Conservation (phyloP, 1,284 basidiomycete species). For the Coniferiporia weirii region DNA sequence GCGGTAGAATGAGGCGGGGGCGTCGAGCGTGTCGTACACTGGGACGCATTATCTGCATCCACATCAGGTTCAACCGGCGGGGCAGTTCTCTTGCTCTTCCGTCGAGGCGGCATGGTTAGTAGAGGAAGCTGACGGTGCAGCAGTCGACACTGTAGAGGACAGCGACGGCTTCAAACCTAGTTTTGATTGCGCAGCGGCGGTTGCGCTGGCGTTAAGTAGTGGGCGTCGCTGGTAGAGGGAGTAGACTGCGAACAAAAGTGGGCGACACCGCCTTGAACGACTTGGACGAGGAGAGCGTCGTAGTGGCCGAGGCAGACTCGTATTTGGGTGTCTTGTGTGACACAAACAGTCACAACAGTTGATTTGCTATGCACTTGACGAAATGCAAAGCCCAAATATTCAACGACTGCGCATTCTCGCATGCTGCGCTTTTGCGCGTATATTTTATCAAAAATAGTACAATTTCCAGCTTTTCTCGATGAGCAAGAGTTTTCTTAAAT, state of each 20-base stretch:
- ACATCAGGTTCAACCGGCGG: constrained; percentile 1
- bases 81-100: constrained; percentile 9
- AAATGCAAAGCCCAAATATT: no score
- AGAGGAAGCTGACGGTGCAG: not conserved
- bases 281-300: not conserved
- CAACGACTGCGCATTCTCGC: no score
- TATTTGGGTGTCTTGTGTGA: not conserved
- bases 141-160: not conserved
- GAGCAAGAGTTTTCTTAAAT: not conserved
- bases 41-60: constrained; percentile 29
- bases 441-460: no score
- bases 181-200: constrained; percentile 11
- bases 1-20: constrained; percentile 8
- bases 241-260: no score
- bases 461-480: not conserved
- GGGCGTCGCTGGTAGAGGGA: not conserved
- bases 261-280: not conserved
- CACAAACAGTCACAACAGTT: not conserved
- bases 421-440: no score
- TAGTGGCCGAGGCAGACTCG: not conserved
- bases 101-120: constrained; percentile 15
- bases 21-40: constrained; percentile 28
- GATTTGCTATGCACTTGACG: no score
- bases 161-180: constrained; percentile 9
- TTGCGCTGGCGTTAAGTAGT: not conserved